Base-by-base conservation (phyloP, 2,329 filamentous ascomycete genomes). In the Diaporthe vaccinii region DNA sequence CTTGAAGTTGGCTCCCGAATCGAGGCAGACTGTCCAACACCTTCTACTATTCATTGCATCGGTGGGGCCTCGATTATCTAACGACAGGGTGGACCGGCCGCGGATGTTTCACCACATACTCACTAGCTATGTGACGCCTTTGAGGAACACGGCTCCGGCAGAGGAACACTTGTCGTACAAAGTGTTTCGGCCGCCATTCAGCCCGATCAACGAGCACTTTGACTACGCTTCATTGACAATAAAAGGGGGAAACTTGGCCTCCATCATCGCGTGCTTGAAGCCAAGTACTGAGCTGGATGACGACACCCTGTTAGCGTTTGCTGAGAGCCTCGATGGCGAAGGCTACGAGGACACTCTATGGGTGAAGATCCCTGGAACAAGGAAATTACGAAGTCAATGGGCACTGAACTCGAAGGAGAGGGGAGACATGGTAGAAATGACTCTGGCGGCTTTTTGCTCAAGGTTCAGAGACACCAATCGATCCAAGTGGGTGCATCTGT, bases 21-120 rank as follows among this genome's bases (percentile, higher is more conserved):
- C 4, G 6, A 9, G 0, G 2, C 20, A 14, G 4, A 8, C 1
- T 2, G 5, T 39, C 4, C 9, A 12, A 2, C 1, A 4, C 9
- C 22, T 59, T 39, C 12, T 39, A 2, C 20, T 59, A 3, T 25
- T n/a, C 34, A 15, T 59, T 39, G 57, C 34, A 2, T 59, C 57
- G 1, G 57, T 59, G 34, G 57, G 34, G 0, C 57, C 57, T 1
- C 34, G 57, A 1, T 1, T 59, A 2, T 39, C 34, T 0, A 3
- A n/a, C 2, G 34, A 59, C 9, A 14, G 57, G 4, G 5, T 25
- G 10, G 34, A 59, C 28, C 12, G 57, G 2, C 22, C 22, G 2
- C 57, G 57, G 0, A 59, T 39, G 57, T 41, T 59, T 17, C 57
- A 9, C 0, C 22, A 59, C 6, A 25, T 59, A 41, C 10, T n/a